Evolutionary conservation across 192 early-diverging fungal genomes (phyloP).

Genomic region (Backusella circina): DNA sequence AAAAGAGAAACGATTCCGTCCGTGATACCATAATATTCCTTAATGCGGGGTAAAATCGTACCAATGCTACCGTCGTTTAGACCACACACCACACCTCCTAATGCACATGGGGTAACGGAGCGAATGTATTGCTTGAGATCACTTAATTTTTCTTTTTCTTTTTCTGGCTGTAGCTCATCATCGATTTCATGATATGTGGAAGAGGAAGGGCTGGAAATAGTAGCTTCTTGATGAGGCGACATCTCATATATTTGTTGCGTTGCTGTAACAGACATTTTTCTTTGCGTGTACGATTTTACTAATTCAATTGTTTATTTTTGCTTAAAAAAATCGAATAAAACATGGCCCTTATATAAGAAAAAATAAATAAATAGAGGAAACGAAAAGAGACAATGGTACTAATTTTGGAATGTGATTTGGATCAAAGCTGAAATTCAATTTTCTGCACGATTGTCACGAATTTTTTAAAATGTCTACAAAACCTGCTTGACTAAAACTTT

Average conservation of each 20-base stretch:
- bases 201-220: background rate
- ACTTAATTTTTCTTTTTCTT: background rate
- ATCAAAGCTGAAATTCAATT: background rate
- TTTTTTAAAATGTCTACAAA: background rate
- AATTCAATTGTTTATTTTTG: background rate
- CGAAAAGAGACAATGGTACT: background rate
- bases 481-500: background rate
- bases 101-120: background rate
- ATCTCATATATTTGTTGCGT: background rate
- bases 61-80: constrained; percentile 24
- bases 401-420: background rate
- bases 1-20: constrained; percentile 22
- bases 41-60: constrained; percentile 24
- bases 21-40: constrained; percentile 27
- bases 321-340: background rate
- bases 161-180: background rate
- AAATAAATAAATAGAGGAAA: background rate
- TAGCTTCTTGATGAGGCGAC: background rate
- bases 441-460: background rate
- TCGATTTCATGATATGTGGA: background rate
- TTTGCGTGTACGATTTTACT: background rate
- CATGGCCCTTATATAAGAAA: background rate
- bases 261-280: background rate
- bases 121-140: constrained; percentile 1
- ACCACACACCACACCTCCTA: constrained; percentile 5